These are phyloP conservation scores for Beauveria medogensis DNA, from an alignment of 2,329 filamentous ascomycete genomes.

Conservation along the genomic window DNA sequence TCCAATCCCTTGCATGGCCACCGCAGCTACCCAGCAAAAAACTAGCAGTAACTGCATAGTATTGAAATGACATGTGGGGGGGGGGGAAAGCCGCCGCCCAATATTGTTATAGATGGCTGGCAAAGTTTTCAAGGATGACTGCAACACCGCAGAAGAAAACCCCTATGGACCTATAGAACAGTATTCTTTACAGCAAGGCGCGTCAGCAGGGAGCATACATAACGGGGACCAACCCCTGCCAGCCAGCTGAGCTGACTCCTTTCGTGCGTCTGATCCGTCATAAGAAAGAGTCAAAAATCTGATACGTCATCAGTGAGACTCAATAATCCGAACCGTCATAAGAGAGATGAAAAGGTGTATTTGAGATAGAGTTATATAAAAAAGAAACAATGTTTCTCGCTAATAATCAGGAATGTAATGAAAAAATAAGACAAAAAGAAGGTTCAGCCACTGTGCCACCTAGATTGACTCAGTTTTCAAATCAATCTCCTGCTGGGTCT, in stretches of 20 bases:
- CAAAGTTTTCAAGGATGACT: not conserved
- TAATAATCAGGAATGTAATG: not conserved
- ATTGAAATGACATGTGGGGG: constrained; percentile 2
- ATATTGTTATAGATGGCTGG: not conserved
- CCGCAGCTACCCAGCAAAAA: not conserved
- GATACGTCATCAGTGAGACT: not conserved
- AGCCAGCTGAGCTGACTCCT: not conserved
- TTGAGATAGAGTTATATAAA: no score
- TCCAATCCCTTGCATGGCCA: constrained; percentile 3
- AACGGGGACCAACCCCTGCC: not conserved
- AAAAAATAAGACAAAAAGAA: not conserved
- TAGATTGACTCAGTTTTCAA: not conserved
- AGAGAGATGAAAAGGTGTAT: not conserved
- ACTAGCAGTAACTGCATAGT: not conserved
- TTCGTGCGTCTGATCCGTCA: no score
- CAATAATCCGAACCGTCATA: not conserved
- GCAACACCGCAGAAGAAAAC: not conserved
- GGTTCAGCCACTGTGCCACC: not conserved
- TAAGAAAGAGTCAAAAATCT: not conserved
- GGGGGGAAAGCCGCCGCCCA: not conserved
- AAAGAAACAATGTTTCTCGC: not conserved
- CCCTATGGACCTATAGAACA: not conserved
- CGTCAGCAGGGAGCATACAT: not conserved
- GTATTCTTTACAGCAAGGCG: not conserved
- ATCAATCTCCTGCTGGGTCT: not conserved